These are phyloP conservation scores for Termitomyces sp. DNA, from an alignment of 768 basidiomycete species.

Conservation along the genomic window DNA sequence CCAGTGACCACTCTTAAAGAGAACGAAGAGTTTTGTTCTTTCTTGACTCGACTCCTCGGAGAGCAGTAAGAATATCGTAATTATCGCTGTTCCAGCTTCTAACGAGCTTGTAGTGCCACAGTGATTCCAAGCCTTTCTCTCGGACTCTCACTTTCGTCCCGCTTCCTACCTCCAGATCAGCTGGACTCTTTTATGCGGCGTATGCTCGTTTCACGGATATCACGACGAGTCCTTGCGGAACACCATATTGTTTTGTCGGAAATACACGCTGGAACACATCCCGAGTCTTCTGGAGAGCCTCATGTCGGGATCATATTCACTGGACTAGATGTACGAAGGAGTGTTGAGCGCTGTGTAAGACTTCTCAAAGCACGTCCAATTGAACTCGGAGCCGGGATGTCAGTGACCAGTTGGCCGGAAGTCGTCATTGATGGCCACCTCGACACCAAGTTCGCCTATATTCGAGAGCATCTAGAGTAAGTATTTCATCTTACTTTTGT, in stretches of 20 bases:
- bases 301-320: conserved; percentile 87
- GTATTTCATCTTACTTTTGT: conserved; percentile 14
- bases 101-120: conserved; percentile 41
- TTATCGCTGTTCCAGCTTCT: conserved; percentile 4
- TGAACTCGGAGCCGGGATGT: conserved; percentile 25
- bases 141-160: conserved; percentile 81
- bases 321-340: conserved; percentile 58
- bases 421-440: conserved; percentile 70
- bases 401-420: conserved; percentile 44
- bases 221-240: conserved; percentile 81
- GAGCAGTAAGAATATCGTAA: conserved; percentile 59
- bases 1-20: conserved; percentile 65
- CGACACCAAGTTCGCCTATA: conserved; percentile 72
- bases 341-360: conserved; percentile 62
- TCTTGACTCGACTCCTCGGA: conserved; percentile 55
- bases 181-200: conserved; percentile 86
- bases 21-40: conserved; percentile 74
- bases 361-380: conserved; percentile 47
- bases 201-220: conserved; percentile 89
- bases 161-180: conserved; percentile 68
- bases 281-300: conserved; percentile 36
- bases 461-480: conserved; percentile 82
- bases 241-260: conserved; percentile 83
- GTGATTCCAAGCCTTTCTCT: conserved; percentile 81
- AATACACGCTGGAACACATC: conserved; percentile 34